Base-by-base conservation (phyloP, 306 rosid genomes). In the Comarum palustre region DNA sequence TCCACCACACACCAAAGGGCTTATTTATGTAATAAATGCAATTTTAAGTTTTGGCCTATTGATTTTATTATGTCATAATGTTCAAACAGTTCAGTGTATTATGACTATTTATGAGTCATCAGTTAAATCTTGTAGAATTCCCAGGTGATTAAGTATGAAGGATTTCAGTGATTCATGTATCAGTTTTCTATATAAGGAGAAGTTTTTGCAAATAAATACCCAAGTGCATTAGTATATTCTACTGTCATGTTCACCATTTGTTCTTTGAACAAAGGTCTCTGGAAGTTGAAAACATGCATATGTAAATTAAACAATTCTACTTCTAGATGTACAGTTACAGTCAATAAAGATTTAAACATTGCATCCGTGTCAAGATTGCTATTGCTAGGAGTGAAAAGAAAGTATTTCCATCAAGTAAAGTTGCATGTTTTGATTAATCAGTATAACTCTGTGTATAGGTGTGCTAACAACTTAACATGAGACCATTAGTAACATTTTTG, bases 361-460 rank as follows among this genome's bases (percentile, higher is more conserved):
- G 32, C 65, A 29, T 59, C 13, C 3, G 3, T 31, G 39, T 59
- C 38, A 59, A 29, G n/a, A 58, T 29, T 58, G 16, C 38, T 3
- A 11, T 55, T 25, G 10, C 22, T 14, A 15, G 16, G 17, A 27
- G 29, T 22, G 15, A 0, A 46, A 58, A 34, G 4, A 58, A 58
- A 15, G 17, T 5, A 39, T 25, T 20, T 68, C 9, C 63, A 58
- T 58, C 19, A 68, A 68, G 72, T 29, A 68, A 29, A 68, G 77
- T 32, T 20, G 17, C 29, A 45, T 31, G 57, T 45, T 34, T 5
- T 73, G 48, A 73, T 19, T 73, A 45, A 66, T 31, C 22, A 29
- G 45, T 15, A n/a, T 12, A 42, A 11, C 16, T 20, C 25, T 68
- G 59, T 0, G 22, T 50, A 5, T 27, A 27, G 51, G 8, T 42